phyloP scores from a whole-genome alignment of 768 basidiomycete species.

The Lactarius sp. region DNA sequence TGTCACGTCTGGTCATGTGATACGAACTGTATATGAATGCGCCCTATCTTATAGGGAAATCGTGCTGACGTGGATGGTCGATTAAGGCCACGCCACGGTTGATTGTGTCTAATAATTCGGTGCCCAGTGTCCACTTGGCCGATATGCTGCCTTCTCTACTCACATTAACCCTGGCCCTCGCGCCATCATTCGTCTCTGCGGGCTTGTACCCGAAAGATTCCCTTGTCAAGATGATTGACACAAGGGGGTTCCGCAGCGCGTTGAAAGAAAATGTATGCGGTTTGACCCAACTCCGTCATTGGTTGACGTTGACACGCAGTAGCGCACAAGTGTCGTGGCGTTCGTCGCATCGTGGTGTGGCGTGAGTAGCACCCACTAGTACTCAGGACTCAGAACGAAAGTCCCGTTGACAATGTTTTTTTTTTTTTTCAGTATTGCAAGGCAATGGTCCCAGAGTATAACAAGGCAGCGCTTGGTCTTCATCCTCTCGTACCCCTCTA shows the following conservation, averaged over 20 bases:
- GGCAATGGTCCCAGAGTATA: constrained; percentile 78
- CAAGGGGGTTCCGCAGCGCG: constrained; percentile 60
- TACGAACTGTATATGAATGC: no score
- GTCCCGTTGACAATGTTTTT: constrained; percentile 3
- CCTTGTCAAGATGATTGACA: constrained; percentile 66
- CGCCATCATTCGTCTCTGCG: constrained; percentile 48
- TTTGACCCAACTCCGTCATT: background rate
- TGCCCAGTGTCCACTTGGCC: no score
- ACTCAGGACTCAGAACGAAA: background rate
- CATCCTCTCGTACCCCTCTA: constrained; percentile 83
- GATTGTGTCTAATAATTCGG: no score
- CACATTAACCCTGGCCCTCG: constrained; percentile 35
- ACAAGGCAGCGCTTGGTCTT: constrained; percentile 72
- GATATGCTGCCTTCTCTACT: constrained; percentile 30
- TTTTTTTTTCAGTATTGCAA: constrained; percentile 65
- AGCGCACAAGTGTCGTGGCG: constrained; percentile 78
- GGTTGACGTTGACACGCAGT: constrained; percentile 7
- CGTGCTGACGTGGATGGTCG: no score
- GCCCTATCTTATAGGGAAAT: no score
- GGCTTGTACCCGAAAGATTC: constrained; percentile 41
- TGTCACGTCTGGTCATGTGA: no score
- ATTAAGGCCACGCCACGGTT: no score
- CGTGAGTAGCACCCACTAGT: constrained; percentile 40
- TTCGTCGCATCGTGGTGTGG: constrained; percentile 97
- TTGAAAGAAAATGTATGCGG: constrained; percentile 73